Base-by-base conservation (phyloP, 2,329 filamentous ascomycete genomes). In the Penicillium occitanis region DNA sequence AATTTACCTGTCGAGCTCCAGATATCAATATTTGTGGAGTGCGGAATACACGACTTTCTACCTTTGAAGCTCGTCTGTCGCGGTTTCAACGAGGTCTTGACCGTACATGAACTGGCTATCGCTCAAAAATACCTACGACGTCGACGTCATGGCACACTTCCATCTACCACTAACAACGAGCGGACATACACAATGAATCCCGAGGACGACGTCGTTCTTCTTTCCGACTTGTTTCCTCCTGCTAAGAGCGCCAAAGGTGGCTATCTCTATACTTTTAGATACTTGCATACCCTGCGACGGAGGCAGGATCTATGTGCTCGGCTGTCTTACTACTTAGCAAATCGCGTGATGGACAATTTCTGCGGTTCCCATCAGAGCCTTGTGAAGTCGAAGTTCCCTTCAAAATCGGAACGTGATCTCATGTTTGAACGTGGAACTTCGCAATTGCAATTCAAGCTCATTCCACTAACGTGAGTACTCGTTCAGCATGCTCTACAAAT, bases 151-250 rank as follows among this genome's bases (percentile, higher is more conserved):
- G 79, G 79, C 40, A 80, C 77, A 42, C 75, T 81, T 17, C 79
- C 79, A 5, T 77, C 76, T 4, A 77, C 77, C 8, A 75, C 78
- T 50, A 73, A 77, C 51, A 68, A 70, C 63, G 74, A 76, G 42
- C 73, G 71, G 58, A 74, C 68, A 25, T 79, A 80, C 70, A 80
- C 78, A 40, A 73, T 78, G 53, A 77, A 77, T 46, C 78, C 79
- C 4, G 73, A 78, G 68, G 79, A 81, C 66, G 78, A 81, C 71
- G 78, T 79, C 42, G 75, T 81, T 44, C 74, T 81, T 28, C 70
- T 81, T 17, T 80, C 79, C 11, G 79, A 81, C 67, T 70, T 81
- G 7, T 81, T 81, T 59, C 78, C 77, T 5, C 79, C 79, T 0
- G 69, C 73, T 5, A 75, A 74, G 46, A 76, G 75, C 48, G 74